Conservation (phyloP, 352 stramenopile genomes). For the Phytophthora fragariaefolia region DNA sequence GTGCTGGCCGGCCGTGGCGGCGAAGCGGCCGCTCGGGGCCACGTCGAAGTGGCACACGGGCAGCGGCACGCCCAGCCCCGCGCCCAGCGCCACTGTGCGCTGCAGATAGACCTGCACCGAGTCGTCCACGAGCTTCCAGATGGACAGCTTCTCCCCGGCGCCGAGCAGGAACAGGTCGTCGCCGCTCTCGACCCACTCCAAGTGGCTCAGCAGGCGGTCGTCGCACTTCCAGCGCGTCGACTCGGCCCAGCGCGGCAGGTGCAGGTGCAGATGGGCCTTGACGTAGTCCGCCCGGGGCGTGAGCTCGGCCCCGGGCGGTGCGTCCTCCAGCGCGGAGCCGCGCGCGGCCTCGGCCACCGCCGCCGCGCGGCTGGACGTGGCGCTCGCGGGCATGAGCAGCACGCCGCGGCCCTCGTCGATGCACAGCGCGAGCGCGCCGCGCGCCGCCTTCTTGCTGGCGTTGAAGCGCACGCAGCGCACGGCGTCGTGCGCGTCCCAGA, state of each 20-base stretch:
- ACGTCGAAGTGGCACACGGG: conserved; percentile 67
- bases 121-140: conserved; percentile 88
- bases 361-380: conserved; percentile 32
- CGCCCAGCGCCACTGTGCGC: conserved; percentile 58
- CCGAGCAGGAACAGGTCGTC: conserved; percentile 78
- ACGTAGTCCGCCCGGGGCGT: conserved; percentile 48
- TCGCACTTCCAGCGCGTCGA: conserved; percentile 77
- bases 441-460: conserved; percentile 48
- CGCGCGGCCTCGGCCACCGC: conserved; percentile 19
- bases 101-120: conserved; percentile 81
- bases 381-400: conserved; percentile 61
- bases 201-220: conserved; percentile 60
- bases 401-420: conserved; percentile 69
- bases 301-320: conserved; percentile 7
- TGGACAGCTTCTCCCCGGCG: conserved; percentile 70
- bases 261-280: conserved; percentile 74
- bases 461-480: conserved; percentile 71
- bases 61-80: conserved; percentile 11
- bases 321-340: conserved; percentile 9
- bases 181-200: conserved; percentile 78
- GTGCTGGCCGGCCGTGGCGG: conserved; percentile 61
- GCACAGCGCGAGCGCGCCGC: conserved; percentile 66
- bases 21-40: conserved; percentile 62
- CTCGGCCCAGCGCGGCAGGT: conserved; percentile 72
- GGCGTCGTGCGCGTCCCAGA: conserved; percentile 55